A percentile compares a stretch with the other conserved stretches of the same genome.
These are phyloP conservation scores for Aspergillus bertholletiae DNA, from an alignment of 495 filamentous ascomycete species.

Conservation along the genomic window DNA sequence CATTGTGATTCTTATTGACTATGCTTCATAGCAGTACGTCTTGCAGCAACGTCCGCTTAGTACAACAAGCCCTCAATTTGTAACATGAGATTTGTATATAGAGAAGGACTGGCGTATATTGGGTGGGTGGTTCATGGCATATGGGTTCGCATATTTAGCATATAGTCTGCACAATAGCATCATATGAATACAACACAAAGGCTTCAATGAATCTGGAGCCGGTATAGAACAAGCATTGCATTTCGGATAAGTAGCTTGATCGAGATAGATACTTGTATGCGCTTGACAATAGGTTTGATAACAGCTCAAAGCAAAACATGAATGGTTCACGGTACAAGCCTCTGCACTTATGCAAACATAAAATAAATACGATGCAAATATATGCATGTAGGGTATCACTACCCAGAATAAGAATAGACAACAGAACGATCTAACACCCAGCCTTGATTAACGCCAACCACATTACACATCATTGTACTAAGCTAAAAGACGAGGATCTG, in stretches of 20 bases:
- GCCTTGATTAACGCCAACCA: slow-evolving; percentile 12
- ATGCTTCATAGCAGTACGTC: neutral
- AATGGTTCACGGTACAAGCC: neutral
- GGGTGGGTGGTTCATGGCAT: neutral
- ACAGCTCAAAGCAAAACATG: too few species aligned
- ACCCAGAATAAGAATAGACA: neutral
- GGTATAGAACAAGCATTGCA: neutral
- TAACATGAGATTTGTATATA: neutral
- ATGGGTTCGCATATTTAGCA: neutral
- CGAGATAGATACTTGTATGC: too few species aligned
- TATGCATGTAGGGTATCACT: neutral
- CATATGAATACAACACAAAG: neutral
- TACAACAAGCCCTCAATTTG: neutral
- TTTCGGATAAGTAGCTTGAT: too few species aligned
- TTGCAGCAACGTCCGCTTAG: neutral
- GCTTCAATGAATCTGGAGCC: neutral
- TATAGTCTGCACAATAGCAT: neutral
- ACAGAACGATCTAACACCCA: neutral
- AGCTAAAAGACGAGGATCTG: slow-evolving; percentile 41
- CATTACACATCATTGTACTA: neutral
- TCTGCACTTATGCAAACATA: neutral
- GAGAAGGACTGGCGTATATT: neutral
- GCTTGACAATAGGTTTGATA: too few species aligned
- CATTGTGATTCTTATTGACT: neutral
- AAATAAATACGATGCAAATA: neutral